Base-by-base conservation (phyloP, 495 filamentous ascomycete species). In the Cryomyces minteri region DNA sequence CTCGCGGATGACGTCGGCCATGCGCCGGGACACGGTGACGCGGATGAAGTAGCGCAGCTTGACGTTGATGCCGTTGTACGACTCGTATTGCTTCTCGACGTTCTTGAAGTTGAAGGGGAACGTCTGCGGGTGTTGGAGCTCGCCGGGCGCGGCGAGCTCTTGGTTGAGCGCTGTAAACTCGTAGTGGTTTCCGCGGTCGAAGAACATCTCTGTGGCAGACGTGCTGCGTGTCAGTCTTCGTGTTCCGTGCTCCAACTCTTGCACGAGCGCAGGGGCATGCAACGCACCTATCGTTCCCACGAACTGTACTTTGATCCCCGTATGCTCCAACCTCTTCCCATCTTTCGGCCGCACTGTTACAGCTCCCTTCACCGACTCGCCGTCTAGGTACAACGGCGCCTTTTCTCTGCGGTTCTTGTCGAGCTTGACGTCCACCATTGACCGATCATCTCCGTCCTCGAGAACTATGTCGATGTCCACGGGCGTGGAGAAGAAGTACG, bases 41-140 rank as follows among this genome's bases (percentile, higher is more conserved):
- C 87, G 84, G 48, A 99, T 77, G 63, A 95, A 99, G 72, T 99
- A 99, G 45, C 92, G 86, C 56, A 99, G 75, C 65, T 88, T 87
- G 48, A 96, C 92, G 60, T 99, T 99, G 73, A 99, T 99, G 56
- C 90, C 90, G 65, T 94, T 93, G 72, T 99, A 99, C 48, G 88
- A 94, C 64, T 99, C 90, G 70, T 99, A 99, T 61, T 93, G 87
- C 69, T 99, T 99, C 72, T 99, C 90, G 53, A 99, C 84, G 62
- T 96, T 96, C 65, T 96, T 99, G 75, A 99, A 99, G 67, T 95
- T 94, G 76, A 99, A 99, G 47, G 92, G 84, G 69, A 94, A 95
- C 38, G 87, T 93, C 66, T 96, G 92, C 32, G 90, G 92, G 65
- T 99, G 90, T 53, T 96, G 88, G 44, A 99, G 78, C 64, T 99